Evolutionary conservation across 345 rosid genomes (phyloP).

Genomic region (Eucalyptus regnans): DNA sequence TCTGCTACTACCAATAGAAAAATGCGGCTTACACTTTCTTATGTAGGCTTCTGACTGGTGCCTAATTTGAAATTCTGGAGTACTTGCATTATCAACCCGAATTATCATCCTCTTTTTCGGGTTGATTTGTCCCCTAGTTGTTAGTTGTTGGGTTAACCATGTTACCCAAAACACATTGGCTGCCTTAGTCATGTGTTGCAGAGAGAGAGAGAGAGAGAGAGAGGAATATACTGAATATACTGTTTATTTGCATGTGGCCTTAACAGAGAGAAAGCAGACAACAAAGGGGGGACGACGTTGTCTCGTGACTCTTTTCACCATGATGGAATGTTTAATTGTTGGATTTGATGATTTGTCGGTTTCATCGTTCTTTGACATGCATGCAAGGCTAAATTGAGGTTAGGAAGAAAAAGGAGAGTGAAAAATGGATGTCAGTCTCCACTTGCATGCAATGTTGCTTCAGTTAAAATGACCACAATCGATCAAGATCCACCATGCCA

Average conservation of each 20-base stretch:
- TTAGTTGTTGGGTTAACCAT: background rate
- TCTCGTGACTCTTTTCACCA: background rate
- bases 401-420: background rate
- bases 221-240: background rate
- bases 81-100: background rate
- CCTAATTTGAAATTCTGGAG: background rate
- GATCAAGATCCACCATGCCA: background rate
- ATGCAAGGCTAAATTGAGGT: background rate
- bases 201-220: background rate
- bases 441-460: background rate
- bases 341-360: background rate
- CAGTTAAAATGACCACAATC: background rate
- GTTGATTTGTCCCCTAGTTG: background rate
- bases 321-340: background rate
- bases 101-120: background rate
- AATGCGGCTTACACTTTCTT: background rate
- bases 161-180: background rate
- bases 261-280: background rate
- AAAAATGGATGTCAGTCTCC: background rate
- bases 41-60: background rate
- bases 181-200: background rate
- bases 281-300: background rate
- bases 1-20: background rate
- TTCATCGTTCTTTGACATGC: background rate
- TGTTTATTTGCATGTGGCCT: background rate